phyloP scores from a whole-genome alignment of 768 basidiomycete genomes.

The Mycena indigotica region DNA sequence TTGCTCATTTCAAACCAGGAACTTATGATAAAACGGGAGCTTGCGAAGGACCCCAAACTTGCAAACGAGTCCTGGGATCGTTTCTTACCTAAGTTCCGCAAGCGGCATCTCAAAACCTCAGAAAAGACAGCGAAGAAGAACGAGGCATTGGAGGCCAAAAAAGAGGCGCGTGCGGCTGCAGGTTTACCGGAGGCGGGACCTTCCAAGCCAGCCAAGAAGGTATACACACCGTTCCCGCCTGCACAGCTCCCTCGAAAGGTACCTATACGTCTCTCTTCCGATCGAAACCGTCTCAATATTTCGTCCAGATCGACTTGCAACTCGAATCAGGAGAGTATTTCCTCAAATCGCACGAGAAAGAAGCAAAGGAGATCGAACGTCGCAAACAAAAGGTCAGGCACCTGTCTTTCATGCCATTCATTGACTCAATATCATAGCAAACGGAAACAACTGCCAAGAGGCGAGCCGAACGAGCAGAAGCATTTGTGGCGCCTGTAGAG shows the following conservation, averaged over 20 bases:
- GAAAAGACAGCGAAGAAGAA: slow-evolving; percentile 94
- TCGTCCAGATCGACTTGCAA: slow-evolving; percentile 78
- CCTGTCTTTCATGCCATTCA: background rate
- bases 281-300: background rate
- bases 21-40: slow-evolving; percentile 96
- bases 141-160: slow-evolving; percentile 60
- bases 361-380: slow-evolving; percentile 67
- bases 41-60: slow-evolving; percentile 97
- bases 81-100: slow-evolving; percentile 95
- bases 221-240: slow-evolving; percentile 99
- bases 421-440: slow-evolving; percentile 58
- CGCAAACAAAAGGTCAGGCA: slow-evolving; percentile 72
- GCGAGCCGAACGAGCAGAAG: slow-evolving; percentile 81
- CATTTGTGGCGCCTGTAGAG: slow-evolving; percentile 87
- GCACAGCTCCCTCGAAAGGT: slow-evolving; percentile 92
- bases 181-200: slow-evolving; percentile 54
- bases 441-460: slow-evolving; percentile 69
- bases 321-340: slow-evolving; percentile 98
- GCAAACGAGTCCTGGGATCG: slow-evolving; percentile 95
- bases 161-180: slow-evolving; percentile 66
- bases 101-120: slow-evolving; percentile 87
- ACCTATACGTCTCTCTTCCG: slow-evolving; percentile 14
- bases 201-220: slow-evolving; percentile 74
- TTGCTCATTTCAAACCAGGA: slow-evolving; percentile 56
- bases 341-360: slow-evolving; percentile 88